These are phyloP conservation scores for Biancaea sappan DNA, from an alignment of 306 rosid genomes.

Conservation along the genomic window DNA sequence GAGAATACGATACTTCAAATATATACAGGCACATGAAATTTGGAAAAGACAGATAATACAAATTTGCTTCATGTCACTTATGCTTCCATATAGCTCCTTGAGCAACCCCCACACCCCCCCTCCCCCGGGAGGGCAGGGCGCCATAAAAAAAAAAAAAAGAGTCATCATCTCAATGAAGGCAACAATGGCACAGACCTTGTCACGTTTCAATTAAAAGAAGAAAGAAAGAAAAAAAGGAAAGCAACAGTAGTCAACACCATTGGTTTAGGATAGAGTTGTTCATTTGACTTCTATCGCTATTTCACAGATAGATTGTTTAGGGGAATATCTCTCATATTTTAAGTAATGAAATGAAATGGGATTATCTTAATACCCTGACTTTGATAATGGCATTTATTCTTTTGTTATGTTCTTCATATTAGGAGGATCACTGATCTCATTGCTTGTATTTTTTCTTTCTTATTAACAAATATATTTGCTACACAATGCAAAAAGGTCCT, in stretches of 20 bases:
- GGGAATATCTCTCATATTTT: not conserved
- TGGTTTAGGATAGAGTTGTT: not conserved
- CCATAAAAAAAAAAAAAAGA: too few relatives aligned
- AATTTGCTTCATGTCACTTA: not conserved
- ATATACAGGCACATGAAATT: not conserved
- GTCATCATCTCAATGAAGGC: not conserved
- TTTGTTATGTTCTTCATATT: not conserved
- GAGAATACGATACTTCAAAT: conserved; percentile 12
- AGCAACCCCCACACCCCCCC: too few relatives aligned
- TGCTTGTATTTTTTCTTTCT: not conserved
- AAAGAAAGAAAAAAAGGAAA: too few relatives aligned
- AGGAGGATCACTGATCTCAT: not conserved
- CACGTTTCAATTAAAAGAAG: too few relatives aligned
- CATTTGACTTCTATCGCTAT: not conserved
- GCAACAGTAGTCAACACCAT: not conserved
- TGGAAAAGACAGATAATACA: not conserved
- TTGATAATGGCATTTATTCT: not conserved
- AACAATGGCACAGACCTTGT: not conserved
- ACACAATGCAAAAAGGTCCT: not conserved
- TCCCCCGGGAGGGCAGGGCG: too few relatives aligned
- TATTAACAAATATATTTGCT: too few relatives aligned
- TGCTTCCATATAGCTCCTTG: not conserved
- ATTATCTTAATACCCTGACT: not conserved
- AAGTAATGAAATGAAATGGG: not conserved
- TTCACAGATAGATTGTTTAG: not conserved